Percentiles rank a stretch among this genome's conserved stretches.
Evolutionary conservation across 148 eudicot genomes (phyloP).

Genomic region (Amaranthus hypochondriacus): DNA sequence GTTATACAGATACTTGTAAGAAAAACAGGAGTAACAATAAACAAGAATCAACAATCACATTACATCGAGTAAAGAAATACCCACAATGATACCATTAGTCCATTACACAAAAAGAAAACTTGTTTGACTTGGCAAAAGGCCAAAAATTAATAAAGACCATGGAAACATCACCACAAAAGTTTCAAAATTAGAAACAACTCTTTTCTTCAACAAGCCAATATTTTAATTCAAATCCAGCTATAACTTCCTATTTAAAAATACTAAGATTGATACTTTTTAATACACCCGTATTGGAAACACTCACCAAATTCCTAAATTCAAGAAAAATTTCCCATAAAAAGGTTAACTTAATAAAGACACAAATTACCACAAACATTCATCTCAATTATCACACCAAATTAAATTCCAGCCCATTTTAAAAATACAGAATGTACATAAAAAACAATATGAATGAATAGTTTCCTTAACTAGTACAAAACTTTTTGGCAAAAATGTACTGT

Average conservation of each 20-base stretch:
- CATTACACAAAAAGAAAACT: neutral
- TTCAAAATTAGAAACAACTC: neutral
- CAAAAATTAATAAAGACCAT: neutral
- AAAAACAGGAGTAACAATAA: neutral
- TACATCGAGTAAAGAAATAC: neutral
- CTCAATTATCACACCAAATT: neutral
- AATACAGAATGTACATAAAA: neutral
- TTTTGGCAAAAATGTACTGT: neutral
- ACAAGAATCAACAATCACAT: neutral
- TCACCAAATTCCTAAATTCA: neutral
- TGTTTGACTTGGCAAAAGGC: neutral
- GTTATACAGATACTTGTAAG: too few species aligned
- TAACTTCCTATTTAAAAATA: neutral
- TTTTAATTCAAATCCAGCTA: neutral
- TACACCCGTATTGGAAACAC: neutral
- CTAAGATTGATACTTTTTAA: too few species aligned
- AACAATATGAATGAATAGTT: neutral
- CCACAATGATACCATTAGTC: neutral
- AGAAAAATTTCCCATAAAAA: neutral
- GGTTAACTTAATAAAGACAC: neutral
- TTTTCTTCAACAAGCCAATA: slow-evolving; percentile 1
- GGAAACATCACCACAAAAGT: neutral
- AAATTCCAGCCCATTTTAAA: neutral
- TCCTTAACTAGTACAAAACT: too few species aligned
- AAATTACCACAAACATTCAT: neutral